These are phyloP conservation scores for Acanthamoeba divionensis DNA, from an alignment of 208 protist genomes.

Conservation along the genomic window DNA sequence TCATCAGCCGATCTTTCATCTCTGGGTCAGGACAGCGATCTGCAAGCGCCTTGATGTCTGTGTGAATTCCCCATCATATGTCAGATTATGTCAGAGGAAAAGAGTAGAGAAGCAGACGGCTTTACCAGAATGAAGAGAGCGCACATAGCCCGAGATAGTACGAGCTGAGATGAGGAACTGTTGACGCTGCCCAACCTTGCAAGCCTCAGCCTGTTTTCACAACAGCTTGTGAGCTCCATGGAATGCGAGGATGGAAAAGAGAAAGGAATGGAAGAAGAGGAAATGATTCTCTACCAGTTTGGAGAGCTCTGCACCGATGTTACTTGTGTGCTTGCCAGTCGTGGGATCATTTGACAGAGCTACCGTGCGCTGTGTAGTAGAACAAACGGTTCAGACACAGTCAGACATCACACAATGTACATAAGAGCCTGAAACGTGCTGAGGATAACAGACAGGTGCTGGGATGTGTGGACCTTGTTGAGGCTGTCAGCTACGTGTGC, in stretches of 20 bases:
- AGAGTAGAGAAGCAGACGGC: neutral
- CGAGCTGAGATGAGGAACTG: constrained; percentile 55
- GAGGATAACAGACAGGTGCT: neutral
- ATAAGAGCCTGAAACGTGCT: too few species aligned
- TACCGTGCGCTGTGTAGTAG: neutral
- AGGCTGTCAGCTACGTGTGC: neutral
- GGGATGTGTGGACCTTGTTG: too few species aligned
- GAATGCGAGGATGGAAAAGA: too few species aligned
- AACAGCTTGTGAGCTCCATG: too few species aligned
- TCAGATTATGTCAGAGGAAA: neutral
- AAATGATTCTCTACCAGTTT: too few species aligned
- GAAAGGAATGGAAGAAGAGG: too few species aligned
- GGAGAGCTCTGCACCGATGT: constrained; percentile 9
- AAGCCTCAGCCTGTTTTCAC: constrained; percentile 45
- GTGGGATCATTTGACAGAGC: neutral
- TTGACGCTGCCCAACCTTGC: constrained; percentile 42
- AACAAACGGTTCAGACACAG: too few species aligned
- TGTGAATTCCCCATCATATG: neutral
- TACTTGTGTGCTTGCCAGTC: constrained; percentile 11
- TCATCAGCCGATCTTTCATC: constrained; percentile 65
- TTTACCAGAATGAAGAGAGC: neutral
- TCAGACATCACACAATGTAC: too few species aligned
- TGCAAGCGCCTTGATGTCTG: constrained; percentile 60
- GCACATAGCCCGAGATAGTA: constrained; percentile 19
- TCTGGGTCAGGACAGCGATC: constrained; percentile 66